Evolutionary conservation across 2,329 filamentous ascomycete species (phyloP).

Genomic region (Ceratocystis cubensis): DNA sequence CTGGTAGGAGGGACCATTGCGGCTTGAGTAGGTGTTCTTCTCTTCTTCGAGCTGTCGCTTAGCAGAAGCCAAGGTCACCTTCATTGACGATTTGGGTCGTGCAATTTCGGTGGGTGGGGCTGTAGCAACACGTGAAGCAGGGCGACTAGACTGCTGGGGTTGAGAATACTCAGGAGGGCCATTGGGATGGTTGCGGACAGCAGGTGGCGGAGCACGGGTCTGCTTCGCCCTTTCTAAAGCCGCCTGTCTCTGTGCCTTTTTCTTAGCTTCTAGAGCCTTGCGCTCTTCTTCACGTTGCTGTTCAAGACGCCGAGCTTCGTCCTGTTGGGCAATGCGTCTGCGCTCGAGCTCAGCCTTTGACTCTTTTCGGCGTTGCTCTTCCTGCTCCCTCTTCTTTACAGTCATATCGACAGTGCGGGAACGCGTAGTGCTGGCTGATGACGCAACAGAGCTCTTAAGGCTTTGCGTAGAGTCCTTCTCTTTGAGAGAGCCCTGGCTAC

Average conservation of each 20-base stretch:
- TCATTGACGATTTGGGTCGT: constrained; percentile 25
- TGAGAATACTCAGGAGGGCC: constrained; percentile 38
- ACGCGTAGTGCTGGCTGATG: constrained; percentile 43
- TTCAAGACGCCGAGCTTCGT: constrained; percentile 48
- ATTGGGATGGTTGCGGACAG: constrained; percentile 42
- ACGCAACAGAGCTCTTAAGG: constrained; percentile 47
- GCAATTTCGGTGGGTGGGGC: constrained; percentile 29
- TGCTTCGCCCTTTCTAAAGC: constrained; percentile 53
- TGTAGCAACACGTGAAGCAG: constrained; percentile 47
- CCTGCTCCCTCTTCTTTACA: constrained; percentile 71
- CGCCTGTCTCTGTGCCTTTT: constrained; percentile 50
- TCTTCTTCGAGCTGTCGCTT: constrained; percentile 65
- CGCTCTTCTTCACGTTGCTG: constrained; percentile 48
- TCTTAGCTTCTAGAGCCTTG: constrained; percentile 53
- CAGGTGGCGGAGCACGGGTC: constrained; percentile 49
- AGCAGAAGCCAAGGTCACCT: constrained; percentile 50
- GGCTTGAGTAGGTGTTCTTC: constrained; percentile 41
- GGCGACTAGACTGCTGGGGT: constrained; percentile 30
- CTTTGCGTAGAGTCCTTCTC: constrained; percentile 43
- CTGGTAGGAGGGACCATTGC: constrained; percentile 51
- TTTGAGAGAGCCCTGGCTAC: constrained; percentile 54
- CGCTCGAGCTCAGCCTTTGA: constrained; percentile 71
- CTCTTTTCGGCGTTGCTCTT: constrained; percentile 71
- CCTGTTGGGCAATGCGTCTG: constrained; percentile 54
- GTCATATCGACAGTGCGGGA: constrained; percentile 62